phyloP scores from a whole-genome alignment of 768 basidiomycete species.

The Russula emetica region DNA sequence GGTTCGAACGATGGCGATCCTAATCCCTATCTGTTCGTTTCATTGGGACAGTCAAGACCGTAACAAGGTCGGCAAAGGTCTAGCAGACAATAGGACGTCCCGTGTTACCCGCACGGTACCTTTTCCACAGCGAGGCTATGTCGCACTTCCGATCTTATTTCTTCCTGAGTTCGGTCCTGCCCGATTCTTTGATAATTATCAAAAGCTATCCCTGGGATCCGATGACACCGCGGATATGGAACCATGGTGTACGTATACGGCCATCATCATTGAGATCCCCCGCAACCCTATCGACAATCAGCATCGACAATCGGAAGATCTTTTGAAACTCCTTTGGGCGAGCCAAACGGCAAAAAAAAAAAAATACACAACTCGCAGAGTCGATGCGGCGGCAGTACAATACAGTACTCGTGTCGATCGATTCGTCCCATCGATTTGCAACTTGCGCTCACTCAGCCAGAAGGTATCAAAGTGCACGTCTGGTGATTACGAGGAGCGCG shows the following conservation, averaged over 20 bases:
- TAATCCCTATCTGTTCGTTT: background rate
- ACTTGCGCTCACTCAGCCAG: too few relatives aligned
- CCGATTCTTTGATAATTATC: background rate
- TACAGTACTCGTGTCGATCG: background rate
- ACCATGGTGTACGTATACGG: background rate
- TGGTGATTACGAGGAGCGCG: background rate
- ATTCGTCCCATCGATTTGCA: background rate
- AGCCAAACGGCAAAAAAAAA: background rate
- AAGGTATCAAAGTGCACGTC: background rate
- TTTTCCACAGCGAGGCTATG: background rate
- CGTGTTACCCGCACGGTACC: background rate
- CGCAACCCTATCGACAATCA: background rate
- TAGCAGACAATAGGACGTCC: background rate
- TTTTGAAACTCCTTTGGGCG: background rate
- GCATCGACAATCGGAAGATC: background rate
- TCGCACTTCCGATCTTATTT: background rate
- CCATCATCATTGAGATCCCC: background rate
- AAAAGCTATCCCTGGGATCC: background rate
- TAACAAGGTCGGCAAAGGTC: background rate
- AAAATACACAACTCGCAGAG: background rate
- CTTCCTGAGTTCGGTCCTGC: background rate
- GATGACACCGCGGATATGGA: background rate
- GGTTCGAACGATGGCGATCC: slow-evolving; percentile 1
- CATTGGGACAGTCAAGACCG: background rate
- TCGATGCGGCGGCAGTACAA: background rate